Base-by-base conservation (phyloP, 2,329 filamentous ascomycete genomes). In the Diaporthe ilicicola region DNA sequence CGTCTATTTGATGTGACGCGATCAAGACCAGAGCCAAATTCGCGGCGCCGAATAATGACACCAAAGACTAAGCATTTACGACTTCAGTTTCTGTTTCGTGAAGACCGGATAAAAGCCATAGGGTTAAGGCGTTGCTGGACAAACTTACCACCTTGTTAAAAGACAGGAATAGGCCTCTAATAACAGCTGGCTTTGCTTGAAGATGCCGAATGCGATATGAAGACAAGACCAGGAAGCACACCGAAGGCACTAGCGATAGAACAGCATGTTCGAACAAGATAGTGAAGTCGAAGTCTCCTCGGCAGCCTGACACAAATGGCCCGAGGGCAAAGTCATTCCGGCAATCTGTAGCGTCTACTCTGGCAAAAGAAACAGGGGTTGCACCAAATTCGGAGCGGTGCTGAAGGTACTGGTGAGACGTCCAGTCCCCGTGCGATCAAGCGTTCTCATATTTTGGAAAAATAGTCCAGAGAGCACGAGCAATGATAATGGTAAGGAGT, bases 211-310 rank as follows among this genome's bases (percentile, higher is more conserved):
- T 46, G 3, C 69, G 61, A 19, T 42, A 59, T 17, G 34, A 19
- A 29, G 53, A 54, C 9, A 70, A 7, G 6, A 56, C 2, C 13
- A 70, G 6, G 19, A 67, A 70, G 42, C 61, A 27, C 2, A 34
- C 32, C 8, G 69, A 70, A 32, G 61, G 69, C 3, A 6, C 54
- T 37, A 64, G 67, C 15, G 22, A 70, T 48, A 55, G 61, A 17
- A 65, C 19, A 8, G 37, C 46, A 12, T 70, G 50, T 67, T 70
- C 34, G 3, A 70, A 70, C 5, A 70, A 24, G 2, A 70, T 3
- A n/a, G 69, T 70, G 27, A 67, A 70, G 32, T 70, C 61, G 34
- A 59, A 53, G 12, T 66, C 44, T n/a, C 51, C 62, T 37, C 42
- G 51, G 24, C 69, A 70, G 32, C 42, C 44, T 27, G 19, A 29